Evolutionary conservation across 192 early-diverging fungal species (phyloP).

Genomic region (Dissophora ornata): DNA sequence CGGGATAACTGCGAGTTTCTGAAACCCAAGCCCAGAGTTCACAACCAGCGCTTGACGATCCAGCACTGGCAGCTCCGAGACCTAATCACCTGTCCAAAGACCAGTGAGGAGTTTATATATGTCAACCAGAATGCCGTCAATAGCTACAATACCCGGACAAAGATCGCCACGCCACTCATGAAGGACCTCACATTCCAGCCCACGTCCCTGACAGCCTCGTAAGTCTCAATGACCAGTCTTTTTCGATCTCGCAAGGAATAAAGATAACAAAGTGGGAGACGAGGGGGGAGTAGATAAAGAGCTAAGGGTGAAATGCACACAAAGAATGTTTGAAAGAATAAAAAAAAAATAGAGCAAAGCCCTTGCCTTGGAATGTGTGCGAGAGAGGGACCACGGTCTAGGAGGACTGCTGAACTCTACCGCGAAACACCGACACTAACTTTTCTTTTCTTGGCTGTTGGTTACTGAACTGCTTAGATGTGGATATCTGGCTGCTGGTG

Average conservation of each 20-base stretch:
- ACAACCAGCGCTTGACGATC: conserved; percentile 86
- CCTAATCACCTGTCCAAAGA: conserved; percentile 81
- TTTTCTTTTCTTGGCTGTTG: too few species aligned
- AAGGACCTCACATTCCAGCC: conserved; percentile 75
- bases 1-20: conserved; percentile 80
- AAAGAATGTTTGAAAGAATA: too few species aligned
- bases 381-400: neutral
- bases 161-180: conserved; percentile 62
- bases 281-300: too few species aligned
- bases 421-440: too few species aligned
- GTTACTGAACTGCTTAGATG: conserved; percentile 52
- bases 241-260: too few species aligned
- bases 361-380: neutral
- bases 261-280: too few species aligned
- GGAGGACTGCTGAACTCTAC: conserved; percentile 34
- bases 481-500: conserved; percentile 91
- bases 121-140: conserved; percentile 79
- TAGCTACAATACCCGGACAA: conserved; percentile 68
- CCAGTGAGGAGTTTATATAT: conserved; percentile 81
- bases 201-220: conserved; percentile 60
- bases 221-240: too few species aligned
- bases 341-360: too few species aligned
- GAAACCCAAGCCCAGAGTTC: conserved; percentile 71
- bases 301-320: too few species aligned
- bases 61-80: conserved; percentile 98